These are phyloP conservation scores for Malassezia obtusa DNA, from an alignment of 1,284 basidiomycete species.

Conservation along the genomic window DNA sequence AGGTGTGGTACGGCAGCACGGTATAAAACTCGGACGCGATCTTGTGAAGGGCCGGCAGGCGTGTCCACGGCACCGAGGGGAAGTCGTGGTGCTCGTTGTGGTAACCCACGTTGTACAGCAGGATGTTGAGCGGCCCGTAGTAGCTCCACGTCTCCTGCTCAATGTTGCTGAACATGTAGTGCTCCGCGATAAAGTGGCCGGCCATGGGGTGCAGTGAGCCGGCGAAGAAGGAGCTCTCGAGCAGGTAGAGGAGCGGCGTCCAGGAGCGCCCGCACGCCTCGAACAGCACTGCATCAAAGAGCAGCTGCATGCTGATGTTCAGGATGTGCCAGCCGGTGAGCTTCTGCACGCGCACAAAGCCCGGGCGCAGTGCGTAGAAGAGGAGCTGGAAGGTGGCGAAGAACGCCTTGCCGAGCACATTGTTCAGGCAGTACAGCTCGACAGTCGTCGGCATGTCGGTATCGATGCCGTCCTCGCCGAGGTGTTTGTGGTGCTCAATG, in stretches of 20 bases:
- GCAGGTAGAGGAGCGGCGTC: constrained; percentile 58
- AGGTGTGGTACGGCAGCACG: constrained; percentile 70
- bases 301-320: constrained; percentile 64
- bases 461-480: constrained; percentile 93
- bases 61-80: constrained; percentile 88
- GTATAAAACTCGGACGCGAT: constrained; percentile 91
- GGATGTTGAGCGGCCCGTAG: constrained; percentile 78
- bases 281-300: constrained; percentile 60
- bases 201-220: constrained; percentile 89
- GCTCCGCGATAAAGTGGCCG: constrained; percentile 91
- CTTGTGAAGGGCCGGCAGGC: constrained; percentile 69
- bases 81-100: constrained; percentile 99
- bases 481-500: constrained; percentile 70
- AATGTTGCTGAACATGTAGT: constrained; percentile 46
- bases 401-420: constrained; percentile 93
- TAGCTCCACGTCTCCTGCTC: constrained; percentile 92
- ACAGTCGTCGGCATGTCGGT: constrained; percentile 81
- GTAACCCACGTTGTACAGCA: constrained; percentile 97
- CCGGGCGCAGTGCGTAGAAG: constrained; percentile 92
- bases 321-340: constrained; percentile 73
- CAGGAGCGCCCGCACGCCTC: constrained; percentile 21
- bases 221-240: constrained; percentile 84
- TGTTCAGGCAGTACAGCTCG: constrained; percentile 77
- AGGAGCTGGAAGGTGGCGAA: constrained; percentile 97
- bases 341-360: constrained; percentile 76